Evolutionary conservation across 2,329 filamentous ascomycete species (phyloP), one percentile per base, ranked within the genome.

Genomic region (Beauveria sp.): DNA sequence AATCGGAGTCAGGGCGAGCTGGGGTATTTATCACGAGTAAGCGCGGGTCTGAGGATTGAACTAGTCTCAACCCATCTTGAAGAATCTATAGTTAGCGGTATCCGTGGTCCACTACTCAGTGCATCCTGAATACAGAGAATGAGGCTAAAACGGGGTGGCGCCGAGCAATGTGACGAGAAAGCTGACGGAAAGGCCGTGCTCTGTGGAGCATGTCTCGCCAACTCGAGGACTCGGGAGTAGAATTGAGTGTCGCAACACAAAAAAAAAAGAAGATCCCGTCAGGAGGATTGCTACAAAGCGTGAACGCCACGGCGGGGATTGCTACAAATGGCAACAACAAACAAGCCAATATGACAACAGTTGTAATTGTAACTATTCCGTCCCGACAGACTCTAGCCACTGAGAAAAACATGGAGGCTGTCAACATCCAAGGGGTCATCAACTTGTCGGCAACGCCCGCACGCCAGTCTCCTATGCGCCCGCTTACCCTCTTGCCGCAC

Each of bases 131-230:
- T 12, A 30, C 8, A 24, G 30, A 52, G 49, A 42, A 38, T 5
- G 57, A 60, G 42, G 49, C 49, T 54, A 47, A 54, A 40, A 38
- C 28, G 58, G 50, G 58, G 40, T 30, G 40, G 49, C 22, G 58
- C 38, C 47, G 18, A 26, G 58, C 34, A 38, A 38, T 38, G 56
- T 38, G 50, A 53, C 40, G 24, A 60, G 50, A 38, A 12, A 54
- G 58, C 58, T 60, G 58, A 60, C 58, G 40, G 40, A 24, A 49
- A 20, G 57, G 24, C 47, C 49, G 47, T 40, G 46, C 38, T 26
- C 43, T 52, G 49, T 45, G 22, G 57, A 45, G 28, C 8, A 43
- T 45, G 57, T 59, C 38, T 59, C 26, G 53, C 18, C 20, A 30
- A 52, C n/a, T 45, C n/a, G 47, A 40, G 18, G 38, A n/a, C 9